Base-by-base conservation (phyloP, 179 eudicot species). In the Heliamphora pulchella region DNA sequence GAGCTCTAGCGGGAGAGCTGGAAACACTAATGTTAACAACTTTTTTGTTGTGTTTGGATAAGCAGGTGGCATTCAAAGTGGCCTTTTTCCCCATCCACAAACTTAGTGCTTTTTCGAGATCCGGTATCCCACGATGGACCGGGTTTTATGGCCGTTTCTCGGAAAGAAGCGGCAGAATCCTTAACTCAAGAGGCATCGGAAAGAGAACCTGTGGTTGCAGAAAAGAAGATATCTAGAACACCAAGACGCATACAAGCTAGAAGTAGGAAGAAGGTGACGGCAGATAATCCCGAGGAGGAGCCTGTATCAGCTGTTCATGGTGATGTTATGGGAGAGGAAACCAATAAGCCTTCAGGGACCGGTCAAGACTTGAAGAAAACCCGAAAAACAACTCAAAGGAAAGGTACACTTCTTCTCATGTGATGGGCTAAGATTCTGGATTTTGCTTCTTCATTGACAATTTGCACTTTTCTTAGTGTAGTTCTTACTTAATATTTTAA, bases 1-100 rank as follows among this genome's bases (percentile, higher is more conserved):
- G 61, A 46, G 43, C 62, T 67, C 51, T 6, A 80, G 59, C 55
- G 67, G 54, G 14, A 44, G 18, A 77, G 50, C 11, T 63, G n/a
- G 50, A 77, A 61, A 48, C 64, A 78, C 55, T 10, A 41, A 6
- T 44, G 17, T 51, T 62, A 46, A 77, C 3, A 62, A 53, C 59
- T 71, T 50, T 57, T 9, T 67, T 79, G 44, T 79, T 17, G 13
- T 63, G 73, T 70, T 83, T 57, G 55, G 71, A 50, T 79, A 22
- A 58, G 78, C 91, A 90, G 93, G 87, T 90, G 92, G 84, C 87
- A 81, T 80, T 80, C 85, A 65, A 89, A 85, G 76, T 57, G 82
- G 78, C 80, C 84, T 43, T 31, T 47, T 41, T 51, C 81, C 71
- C 87, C 83, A 65, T 74, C 79, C 20, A 80, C 82, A 51, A 74